A percentile compares a stretch with the other conserved stretches of the same genome.
phyloP scores from a whole-genome alignment of 352 stramenopile species.

The Phytophthora brassicae region DNA sequence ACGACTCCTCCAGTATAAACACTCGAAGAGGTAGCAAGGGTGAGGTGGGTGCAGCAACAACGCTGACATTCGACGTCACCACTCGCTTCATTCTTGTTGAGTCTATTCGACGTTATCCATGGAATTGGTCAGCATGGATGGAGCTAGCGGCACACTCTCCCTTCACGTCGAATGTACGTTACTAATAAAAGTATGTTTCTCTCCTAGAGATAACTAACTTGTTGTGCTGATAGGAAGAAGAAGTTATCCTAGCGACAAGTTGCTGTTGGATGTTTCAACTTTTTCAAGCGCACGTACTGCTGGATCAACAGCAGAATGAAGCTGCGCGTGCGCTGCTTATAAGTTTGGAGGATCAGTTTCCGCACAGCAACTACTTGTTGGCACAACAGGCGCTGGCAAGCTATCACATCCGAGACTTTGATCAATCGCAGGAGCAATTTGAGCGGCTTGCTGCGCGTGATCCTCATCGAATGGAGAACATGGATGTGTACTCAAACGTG shows the following conservation, averaged over 20 bases:
- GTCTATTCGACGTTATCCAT: constrained; percentile 74
- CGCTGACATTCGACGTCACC: constrained; percentile 48
- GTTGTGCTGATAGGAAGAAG: constrained; percentile 48
- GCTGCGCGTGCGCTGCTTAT: constrained; percentile 56
- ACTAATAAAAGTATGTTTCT: neutral
- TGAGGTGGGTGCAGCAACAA: constrained; percentile 17
- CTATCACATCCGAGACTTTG: constrained; percentile 86
- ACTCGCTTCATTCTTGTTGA: constrained; percentile 70
- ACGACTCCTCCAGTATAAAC: constrained; percentile 4
- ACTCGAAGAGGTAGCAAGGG: constrained; percentile 18
- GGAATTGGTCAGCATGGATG: constrained; percentile 98
- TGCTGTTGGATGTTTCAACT: constrained; percentile 84
- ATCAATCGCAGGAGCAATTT: constrained; percentile 77
- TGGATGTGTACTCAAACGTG: constrained; percentile 89
- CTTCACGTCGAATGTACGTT: constrained; percentile 51
- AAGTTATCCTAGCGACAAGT: constrained; percentile 45
- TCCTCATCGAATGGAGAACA: constrained; percentile 75
- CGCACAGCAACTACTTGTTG: constrained; percentile 71
- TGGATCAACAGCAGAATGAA: constrained; percentile 82
- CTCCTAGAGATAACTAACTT: constrained; percentile 12
- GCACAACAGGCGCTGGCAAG: constrained; percentile 76
- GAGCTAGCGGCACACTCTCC: constrained; percentile 84
- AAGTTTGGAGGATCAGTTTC: constrained; percentile 55
- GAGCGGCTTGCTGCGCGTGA: constrained; percentile 60
- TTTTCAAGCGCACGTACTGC: constrained; percentile 77